These are phyloP conservation scores for Protea cynaroides DNA, from an alignment of 164 flowering plant species.

Conservation along the genomic window DNA sequence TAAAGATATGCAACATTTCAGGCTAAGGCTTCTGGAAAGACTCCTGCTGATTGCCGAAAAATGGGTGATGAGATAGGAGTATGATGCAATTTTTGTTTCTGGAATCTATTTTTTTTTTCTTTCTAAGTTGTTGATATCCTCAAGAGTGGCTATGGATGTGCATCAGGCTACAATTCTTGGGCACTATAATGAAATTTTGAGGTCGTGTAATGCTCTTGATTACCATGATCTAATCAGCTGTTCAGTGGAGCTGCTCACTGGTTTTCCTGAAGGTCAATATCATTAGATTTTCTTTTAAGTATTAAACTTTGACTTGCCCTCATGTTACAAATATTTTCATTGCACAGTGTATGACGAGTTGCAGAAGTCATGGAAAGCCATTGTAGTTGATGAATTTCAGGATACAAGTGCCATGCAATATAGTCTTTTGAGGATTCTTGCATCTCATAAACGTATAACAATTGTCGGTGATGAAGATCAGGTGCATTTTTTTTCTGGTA, in stretches of 20 bases:
- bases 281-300: background rate
- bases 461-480: slow-evolving; percentile 98
- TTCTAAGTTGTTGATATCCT: slow-evolving; percentile 4
- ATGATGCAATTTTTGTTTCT: slow-evolving; percentile 24
- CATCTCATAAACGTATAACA: slow-evolving; percentile 74
- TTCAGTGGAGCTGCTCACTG: slow-evolving; percentile 67
- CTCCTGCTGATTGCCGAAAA: slow-evolving; percentile 47
- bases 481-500: slow-evolving; percentile 31
- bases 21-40: slow-evolving; percentile 93
- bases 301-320: background rate
- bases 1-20: slow-evolving; percentile 20
- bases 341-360: slow-evolving; percentile 58
- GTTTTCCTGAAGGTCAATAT: slow-evolving; percentile 71
- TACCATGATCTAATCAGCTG: slow-evolving; percentile 89
- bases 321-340: background rate
- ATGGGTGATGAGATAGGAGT: slow-evolving; percentile 78
- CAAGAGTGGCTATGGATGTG: slow-evolving; percentile 12
- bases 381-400: slow-evolving; percentile 91
- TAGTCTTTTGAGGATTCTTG: slow-evolving; percentile 54
- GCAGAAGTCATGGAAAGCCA: slow-evolving; percentile 70
- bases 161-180: slow-evolving; percentile 66
- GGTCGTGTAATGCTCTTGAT: slow-evolving; percentile 89
- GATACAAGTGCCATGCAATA: slow-evolving; percentile 97
- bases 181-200: slow-evolving; percentile 59
- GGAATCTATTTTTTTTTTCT: background rate